A percentile compares a stretch with the other conserved stretches of the same genome.
phyloP scores from a whole-genome alignment of 208 protist genomes.

The Wallacemonas sp. region DNA sequence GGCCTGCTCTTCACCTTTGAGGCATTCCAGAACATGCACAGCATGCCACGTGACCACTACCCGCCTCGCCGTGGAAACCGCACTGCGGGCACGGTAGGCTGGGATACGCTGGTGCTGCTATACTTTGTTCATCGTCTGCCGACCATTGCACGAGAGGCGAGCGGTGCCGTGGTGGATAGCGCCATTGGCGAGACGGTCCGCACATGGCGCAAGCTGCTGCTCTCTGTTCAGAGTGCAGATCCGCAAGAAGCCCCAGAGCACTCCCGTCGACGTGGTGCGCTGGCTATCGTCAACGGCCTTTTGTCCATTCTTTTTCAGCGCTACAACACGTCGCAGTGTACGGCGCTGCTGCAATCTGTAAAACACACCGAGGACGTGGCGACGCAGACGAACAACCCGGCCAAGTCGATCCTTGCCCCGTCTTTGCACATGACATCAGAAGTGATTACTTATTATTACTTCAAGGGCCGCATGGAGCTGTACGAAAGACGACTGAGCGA shows the following conservation, averaged over 20 bases:
- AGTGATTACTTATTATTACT: constrained; percentile 81
- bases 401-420: constrained; percentile 62
- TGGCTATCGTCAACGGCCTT: constrained; percentile 80
- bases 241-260: constrained; percentile 56
- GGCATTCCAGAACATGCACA: constrained; percentile 70
- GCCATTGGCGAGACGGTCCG: constrained; percentile 68
- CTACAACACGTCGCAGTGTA: constrained; percentile 85
- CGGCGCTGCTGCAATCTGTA: constrained; percentile 57
- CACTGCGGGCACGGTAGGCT: constrained; percentile 77
- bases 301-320: constrained; percentile 74
- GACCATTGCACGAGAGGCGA: constrained; percentile 56
- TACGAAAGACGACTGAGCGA: constrained; percentile 64
- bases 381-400: constrained; percentile 28
- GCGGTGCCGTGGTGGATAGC: constrained; percentile 61
- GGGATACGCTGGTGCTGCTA: constrained; percentile 83
- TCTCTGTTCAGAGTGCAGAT: constrained; percentile 74
- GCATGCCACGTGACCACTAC: constrained; percentile 74
- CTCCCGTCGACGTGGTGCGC: constrained; percentile 77
- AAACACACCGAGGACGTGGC: constrained; percentile 58
- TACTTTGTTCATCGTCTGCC: constrained; percentile 82
- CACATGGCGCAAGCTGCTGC: constrained; percentile 77
- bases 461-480: constrained; percentile 68
- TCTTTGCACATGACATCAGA: constrained; percentile 85
- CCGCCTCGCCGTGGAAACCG: constrained; percentile 37
- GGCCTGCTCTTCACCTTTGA: constrained; percentile 80